Evolutionary conservation across 2,329 filamentous ascomycete genomes (phyloP).

Genomic region (Volutella citrinella): DNA sequence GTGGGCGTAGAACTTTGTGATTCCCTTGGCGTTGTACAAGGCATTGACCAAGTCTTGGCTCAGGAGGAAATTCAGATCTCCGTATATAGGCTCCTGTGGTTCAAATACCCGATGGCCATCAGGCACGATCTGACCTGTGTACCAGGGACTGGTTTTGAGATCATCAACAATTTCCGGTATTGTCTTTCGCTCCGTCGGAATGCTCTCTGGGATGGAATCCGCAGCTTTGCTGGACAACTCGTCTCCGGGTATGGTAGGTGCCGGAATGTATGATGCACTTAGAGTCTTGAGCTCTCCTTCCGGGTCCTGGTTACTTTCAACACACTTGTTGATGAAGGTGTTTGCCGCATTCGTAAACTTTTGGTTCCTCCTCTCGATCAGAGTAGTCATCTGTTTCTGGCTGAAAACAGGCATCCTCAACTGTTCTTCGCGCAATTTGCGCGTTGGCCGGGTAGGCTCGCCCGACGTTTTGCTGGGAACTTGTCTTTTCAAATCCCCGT

Average conservation of each 20-base stretch:
- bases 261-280: conserved; percentile 60
- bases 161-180: conserved; percentile 85
- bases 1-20: conserved; percentile 83
- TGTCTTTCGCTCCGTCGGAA: conserved; percentile 75
- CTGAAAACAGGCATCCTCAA: conserved; percentile 90
- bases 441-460: conserved; percentile 64
- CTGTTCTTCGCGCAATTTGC: conserved; percentile 71
- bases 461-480: conserved; percentile 70
- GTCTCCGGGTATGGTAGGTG: conserved; percentile 44
- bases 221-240: conserved; percentile 27
- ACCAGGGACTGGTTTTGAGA: conserved; percentile 80
- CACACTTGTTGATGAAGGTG: conserved; percentile 72
- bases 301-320: conserved; percentile 62
- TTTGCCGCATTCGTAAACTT: conserved; percentile 80
- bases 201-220: conserved; percentile 60
- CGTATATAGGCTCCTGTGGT: conserved; percentile 75
- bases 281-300: conserved; percentile 60
- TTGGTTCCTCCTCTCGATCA: conserved; percentile 86
- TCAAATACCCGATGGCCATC: conserved; percentile 91
- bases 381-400: conserved; percentile 82
- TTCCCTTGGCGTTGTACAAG: conserved; percentile 85
- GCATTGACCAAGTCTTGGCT: conserved; percentile 95
- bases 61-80: conserved; percentile 79
- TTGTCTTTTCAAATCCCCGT: conserved; percentile 84
- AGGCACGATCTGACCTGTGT: conserved; percentile 87